Base-by-base conservation (phyloP, 2,329 filamentous ascomycete genomes). In the Penicillium sp. region DNA sequence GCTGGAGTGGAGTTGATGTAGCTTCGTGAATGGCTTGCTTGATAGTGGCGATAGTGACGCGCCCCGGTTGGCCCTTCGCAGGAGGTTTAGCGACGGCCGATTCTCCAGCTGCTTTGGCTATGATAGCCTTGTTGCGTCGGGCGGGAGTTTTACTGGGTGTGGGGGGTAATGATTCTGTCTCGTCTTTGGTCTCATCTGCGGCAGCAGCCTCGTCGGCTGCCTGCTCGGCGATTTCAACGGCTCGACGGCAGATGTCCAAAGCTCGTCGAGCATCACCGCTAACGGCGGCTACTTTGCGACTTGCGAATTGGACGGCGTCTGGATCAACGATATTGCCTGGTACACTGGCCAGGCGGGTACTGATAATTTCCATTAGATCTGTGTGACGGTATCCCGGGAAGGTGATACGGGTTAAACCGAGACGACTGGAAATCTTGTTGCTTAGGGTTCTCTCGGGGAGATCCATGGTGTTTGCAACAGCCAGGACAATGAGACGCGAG, bases 391-490 rank as follows among this genome's bases (percentile, higher is more conserved):
- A 99, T 23, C 94, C 94, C 0, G 94, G 91, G 68, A 99, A 99
- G 0, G 94, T 97, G 70, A 99, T 97, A 68, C 95, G 86, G 8
- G 92, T 97, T 48, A 99, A 80, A 23, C 93, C 90, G 36, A 94
- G 78, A 66, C 94, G 87, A 73, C 91, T 96, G 71, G 91, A 96
- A 73, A 99, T 99, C 75, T 99, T 99, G 79, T 99, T 99, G 76
- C 91, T 96, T 38, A 99, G 81, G 0, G 94, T 99, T 70, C 94
- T 84, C 75, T 99, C 94, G 0, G 94, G 94, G 57, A 99, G 78
- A 76, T 99, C 94, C 94, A 99, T 99, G 25, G 94, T 99, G 75
- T 99, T 99, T 51, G 94, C 95, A 19, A 99, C 94, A 11, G 95
- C 95, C 7, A 99, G 85, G 7, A 99, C 95, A 72, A 99, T 97